phyloP scores from a whole-genome alignment of 495 filamentous ascomycete genomes.

The Staphylotrichum tortipilum region DNA sequence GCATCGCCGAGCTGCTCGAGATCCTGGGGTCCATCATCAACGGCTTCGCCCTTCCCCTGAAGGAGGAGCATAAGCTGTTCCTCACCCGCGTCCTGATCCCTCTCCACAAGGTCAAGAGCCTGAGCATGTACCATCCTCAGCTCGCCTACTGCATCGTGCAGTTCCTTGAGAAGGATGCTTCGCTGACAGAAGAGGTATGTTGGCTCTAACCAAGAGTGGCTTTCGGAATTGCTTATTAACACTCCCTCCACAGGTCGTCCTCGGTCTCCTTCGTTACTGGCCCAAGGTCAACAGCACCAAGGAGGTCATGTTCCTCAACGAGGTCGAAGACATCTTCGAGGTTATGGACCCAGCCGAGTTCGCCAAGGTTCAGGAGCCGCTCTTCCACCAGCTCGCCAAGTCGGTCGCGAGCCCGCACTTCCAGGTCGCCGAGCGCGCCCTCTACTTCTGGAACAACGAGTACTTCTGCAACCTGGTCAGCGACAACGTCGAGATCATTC shows the following conservation, averaged over 20 bases:
- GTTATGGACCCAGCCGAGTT: constrained; percentile 99
- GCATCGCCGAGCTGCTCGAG: constrained; percentile 91
- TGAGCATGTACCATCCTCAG: constrained; percentile 99
- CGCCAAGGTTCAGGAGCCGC: constrained; percentile 92
- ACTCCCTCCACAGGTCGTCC: constrained; percentile 64
- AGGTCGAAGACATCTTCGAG: constrained; percentile 99
- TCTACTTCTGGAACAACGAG: constrained; percentile 99
- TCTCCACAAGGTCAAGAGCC: constrained; percentile 93
- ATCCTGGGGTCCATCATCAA: constrained; percentile 99
- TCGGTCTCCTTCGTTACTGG: constrained; percentile 93
- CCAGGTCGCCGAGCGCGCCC: constrained; percentile 92
- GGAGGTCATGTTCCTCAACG: constrained; percentile 99
- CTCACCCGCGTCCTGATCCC: constrained; percentile 87
- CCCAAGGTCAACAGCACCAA: constrained; percentile 99
- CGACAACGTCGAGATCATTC: constrained; percentile 96
- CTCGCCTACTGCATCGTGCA: constrained; percentile 98
- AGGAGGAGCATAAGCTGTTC: constrained; percentile 99
- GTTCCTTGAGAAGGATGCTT: constrained; percentile 96
- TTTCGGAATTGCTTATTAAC: background rate
- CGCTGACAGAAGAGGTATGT: constrained; percentile 89
- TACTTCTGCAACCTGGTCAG: constrained; percentile 99
- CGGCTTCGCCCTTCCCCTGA: constrained; percentile 91
- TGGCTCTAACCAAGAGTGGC: background rate
- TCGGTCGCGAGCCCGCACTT: constrained; percentile 98
- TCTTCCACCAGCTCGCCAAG: constrained; percentile 95